Conservation (phyloP, 768 basidiomycete species). For the Rhodotorula taiwanensis region DNA sequence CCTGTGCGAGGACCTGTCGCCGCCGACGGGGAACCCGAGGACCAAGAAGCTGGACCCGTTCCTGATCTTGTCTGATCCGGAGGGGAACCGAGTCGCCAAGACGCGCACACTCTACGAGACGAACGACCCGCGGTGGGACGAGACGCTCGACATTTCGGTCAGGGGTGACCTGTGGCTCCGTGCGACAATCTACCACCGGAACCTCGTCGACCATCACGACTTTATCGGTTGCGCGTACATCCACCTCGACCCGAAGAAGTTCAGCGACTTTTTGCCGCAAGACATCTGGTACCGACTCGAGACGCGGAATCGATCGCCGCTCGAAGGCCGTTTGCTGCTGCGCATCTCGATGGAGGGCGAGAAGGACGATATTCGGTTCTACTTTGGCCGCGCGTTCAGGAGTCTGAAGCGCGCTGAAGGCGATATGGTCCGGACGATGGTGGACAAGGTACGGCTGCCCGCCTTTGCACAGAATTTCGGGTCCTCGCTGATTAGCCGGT, state of each 20-base stretch:
- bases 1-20: conserved; percentile 60
- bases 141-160: conserved; percentile 90
- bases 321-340: conserved; percentile 69
- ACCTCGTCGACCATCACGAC: conserved; percentile 75
- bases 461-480: no score
- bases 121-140: conserved; percentile 90
- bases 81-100: conserved; percentile 80
- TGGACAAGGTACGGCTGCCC: conserved; percentile 96
- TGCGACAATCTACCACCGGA: conserved; percentile 86
- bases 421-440: conserved; percentile 92
- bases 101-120: conserved; percentile 93
- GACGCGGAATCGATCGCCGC: conserved; percentile 45
- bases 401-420: conserved; percentile 80
- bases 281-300: conserved; percentile 90
- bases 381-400: conserved; percentile 91
- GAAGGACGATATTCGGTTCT: conserved; percentile 96
- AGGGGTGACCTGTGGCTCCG: conserved; percentile 94
- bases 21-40: conserved; percentile 66
- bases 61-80: conserved; percentile 87
- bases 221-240: conserved; percentile 84
- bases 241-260: conserved; percentile 80
- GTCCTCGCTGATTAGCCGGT: no score
- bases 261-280: conserved; percentile 79
- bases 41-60: conserved; percentile 75
- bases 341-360: conserved; percentile 98